Evolutionary conservation across 1,284 basidiomycete genomes (phyloP), one percentile per base, ranked within the genome.

Genomic region (Quambalaria eucalypti): DNA sequence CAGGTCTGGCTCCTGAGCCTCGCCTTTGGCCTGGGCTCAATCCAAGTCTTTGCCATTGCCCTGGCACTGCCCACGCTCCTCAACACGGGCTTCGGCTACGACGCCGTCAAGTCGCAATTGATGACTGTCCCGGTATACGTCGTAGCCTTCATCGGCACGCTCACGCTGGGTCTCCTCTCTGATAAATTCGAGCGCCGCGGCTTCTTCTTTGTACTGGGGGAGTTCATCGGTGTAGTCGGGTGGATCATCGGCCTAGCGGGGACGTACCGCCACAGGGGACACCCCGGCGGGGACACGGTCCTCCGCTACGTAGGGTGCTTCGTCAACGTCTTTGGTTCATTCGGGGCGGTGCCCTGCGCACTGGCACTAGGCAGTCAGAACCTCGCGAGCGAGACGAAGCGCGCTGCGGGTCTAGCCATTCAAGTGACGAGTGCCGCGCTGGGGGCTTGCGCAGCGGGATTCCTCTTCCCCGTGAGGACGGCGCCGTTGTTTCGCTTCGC

Each of bases 101-200:
- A 62, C 54, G 26, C 64, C 4, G 50, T 69, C 46, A 48, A 64
- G 44, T 52, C 64, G 49, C 68, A 69, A 54, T 51, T 75, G 61
- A 77, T 77, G 75, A 78, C 78, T 0, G 77, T 78, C 3, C 78
- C 78, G 12, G 76, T 79, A 58, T 79, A 78, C 66, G 54, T 64
- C 16, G 76, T 78, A 49, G 72, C 78, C 1, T 67, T 78, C 7
- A 54, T 71, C 50, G 66, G 75, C 48, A 68, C 76, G 10, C 56
- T 78, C 29, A 19, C 63, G 26, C 64, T 64, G 23, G 62, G 62
- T 39, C 62, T 56, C 52, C 53, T 54, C 40, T 55, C 60, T 28
- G 65, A 67, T 58, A 57, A 58, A 31, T 42, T 56, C 28, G 51
- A 57, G 29, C 57, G 57, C 50, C 56, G 65, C n/a, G 56, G 60